These are phyloP conservation scores for Melastoma malabathricum DNA, from an alignment of 345 rosid species.

Conservation along the genomic window DNA sequence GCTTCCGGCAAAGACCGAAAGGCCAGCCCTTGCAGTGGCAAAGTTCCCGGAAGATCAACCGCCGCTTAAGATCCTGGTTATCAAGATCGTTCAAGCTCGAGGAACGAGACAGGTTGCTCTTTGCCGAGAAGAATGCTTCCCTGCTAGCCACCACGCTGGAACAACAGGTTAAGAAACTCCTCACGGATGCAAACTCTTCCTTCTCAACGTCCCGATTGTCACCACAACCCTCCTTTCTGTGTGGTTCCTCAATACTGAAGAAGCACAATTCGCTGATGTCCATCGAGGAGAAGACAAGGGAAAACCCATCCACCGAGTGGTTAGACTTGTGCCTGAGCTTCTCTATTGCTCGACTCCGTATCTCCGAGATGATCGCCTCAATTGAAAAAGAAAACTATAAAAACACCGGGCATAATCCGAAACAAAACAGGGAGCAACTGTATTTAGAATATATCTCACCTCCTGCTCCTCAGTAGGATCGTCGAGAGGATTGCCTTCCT, in stretches of 20 bases:
- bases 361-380: conserved; percentile 57
- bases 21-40: conserved; percentile 91
- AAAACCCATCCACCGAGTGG: conserved; percentile 25
- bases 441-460: conserved; percentile 11
- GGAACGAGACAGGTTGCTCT: conserved; percentile 40
- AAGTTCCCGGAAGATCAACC: conserved; percentile 48
- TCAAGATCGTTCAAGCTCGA: conserved; percentile 45
- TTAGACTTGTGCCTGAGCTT: conserved; percentile 47
- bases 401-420: no score
- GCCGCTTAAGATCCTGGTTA: conserved; percentile 25
- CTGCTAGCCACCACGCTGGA: conserved; percentile 31
- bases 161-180: conserved; percentile 54
- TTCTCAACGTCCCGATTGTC: conserved; percentile 16
- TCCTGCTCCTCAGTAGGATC: conserved; percentile 37
- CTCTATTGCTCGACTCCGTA: conserved; percentile 61
- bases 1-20: conserved; percentile 74
- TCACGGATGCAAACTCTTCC: conserved; percentile 47
- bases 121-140: conserved; percentile 45
- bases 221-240: conserved; percentile 7
- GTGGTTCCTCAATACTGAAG: not conserved
- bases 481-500: conserved; percentile 16
- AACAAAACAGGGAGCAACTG: not conserved
- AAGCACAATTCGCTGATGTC: conserved; percentile 10
- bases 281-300: conserved; percentile 36
- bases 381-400: not conserved